Base-by-base conservation (phyloP, 371 early-diverging fungal genomes). In the Umbelopsis sp. region DNA sequence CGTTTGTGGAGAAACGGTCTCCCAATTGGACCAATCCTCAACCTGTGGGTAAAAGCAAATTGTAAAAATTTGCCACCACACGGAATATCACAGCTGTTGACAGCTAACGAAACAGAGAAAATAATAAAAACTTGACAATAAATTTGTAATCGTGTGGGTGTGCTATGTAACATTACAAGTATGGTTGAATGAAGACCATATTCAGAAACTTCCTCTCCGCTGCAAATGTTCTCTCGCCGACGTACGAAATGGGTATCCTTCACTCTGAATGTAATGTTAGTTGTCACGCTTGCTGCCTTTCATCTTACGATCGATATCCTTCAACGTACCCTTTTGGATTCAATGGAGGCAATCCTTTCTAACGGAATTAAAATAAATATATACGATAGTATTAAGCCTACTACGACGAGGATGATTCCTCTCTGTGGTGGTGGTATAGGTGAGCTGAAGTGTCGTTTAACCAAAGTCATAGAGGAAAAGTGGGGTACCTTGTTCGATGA, bases 21-120 rank as follows among this genome's bases (percentile, higher is more conserved):
- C 74, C 83, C 20, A 69, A 67, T 38, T 82, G 80, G 78, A 74
- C 72, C 14, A 82, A 76, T 63, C 80, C 82, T 65, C 68, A 65
- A 24, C 64, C 70, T 20, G 45, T 22, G 7, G 44, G 20, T 16
- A 73, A 70, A 62, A 76, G 74, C 69, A 73, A 72, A 29, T 65
- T 78, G 63, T 78, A 73, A 62, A 65, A 62, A 65, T 48, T n/a
- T 20, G 22, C 14, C 65, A n/a, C n/a, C 48, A 48, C 20, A n/a
- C 0, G 29, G 29, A 8, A 22, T 41, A 35, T n/a, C 14, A 35
- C 38, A 41, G 12, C 41, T 41, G 41, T 41, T 41, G 7, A 41
- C 7, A 41, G 12, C 41, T 41, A 22, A 41, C 41, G 41, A 41
- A 41, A 41, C 10, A 41, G 41, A 41, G 12, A 7, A 41, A 41